A percentile compares a stretch with the other conserved stretches of the same genome.
Evolutionary conservation across 306 rosid genomes (phyloP).

Genomic region (Cucumis hystrix): DNA sequence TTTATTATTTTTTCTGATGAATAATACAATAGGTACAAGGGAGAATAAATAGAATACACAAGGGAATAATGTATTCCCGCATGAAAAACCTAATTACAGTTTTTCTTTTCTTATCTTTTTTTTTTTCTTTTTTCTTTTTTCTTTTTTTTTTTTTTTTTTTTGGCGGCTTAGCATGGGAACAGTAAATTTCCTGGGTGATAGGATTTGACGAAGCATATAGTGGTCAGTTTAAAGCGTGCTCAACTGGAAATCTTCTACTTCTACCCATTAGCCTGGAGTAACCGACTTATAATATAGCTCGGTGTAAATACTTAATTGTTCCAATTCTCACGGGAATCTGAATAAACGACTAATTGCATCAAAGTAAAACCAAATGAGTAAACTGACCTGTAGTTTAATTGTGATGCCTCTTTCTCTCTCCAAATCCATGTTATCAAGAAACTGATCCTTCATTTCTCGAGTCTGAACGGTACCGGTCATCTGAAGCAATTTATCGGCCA

Average conservation of each 20-base stretch:
- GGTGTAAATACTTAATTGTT: background rate
- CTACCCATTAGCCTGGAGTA: background rate
- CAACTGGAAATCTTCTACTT: background rate
- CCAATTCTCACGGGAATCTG: background rate
- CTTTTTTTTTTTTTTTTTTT: background rate
- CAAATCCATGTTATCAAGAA: slow-evolving; percentile 98
- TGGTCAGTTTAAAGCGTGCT: background rate
- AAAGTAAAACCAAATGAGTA: background rate
- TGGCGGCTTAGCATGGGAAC: background rate
- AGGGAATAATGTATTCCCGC: background rate
- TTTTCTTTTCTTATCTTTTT: background rate
- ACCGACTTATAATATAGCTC: background rate
- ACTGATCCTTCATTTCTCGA: slow-evolving; percentile 93
- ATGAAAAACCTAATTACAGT: background rate
- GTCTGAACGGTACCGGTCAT: slow-evolving; percentile 77
- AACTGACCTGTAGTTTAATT: slow-evolving; percentile 63
- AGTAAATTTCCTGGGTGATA: background rate
- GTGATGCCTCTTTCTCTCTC: slow-evolving; percentile 95
- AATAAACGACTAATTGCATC: background rate
- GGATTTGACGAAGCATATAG: background rate
- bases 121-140: background rate
- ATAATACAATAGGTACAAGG: too few relatives aligned
- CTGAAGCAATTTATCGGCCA: slow-evolving; percentile 82
- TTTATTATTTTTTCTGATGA: too few relatives aligned
- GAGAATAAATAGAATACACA: too few relatives aligned